A percentile compares a stretch with the other conserved stretches of the same genome.
phyloP scores from a whole-genome alignment of 1,284 basidiomycete species.

The Melampsora americana region DNA sequence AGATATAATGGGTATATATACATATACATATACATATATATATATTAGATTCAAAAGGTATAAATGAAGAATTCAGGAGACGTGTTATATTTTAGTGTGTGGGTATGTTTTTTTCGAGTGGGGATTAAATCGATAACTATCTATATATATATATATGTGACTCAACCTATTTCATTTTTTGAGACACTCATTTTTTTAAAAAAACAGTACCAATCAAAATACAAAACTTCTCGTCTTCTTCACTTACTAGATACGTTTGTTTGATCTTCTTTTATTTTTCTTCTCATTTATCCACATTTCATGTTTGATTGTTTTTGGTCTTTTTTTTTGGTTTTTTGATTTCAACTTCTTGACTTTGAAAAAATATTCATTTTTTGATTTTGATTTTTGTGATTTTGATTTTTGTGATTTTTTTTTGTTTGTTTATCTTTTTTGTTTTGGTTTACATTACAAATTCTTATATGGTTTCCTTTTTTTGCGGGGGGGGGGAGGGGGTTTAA shows the following conservation, averaged over 20 bases:
- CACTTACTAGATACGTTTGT: not conserved
- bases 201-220: not conserved
- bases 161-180: not conserved
- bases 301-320: not conserved
- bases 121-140: not conserved
- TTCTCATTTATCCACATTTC: not conserved
- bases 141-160: not conserved
- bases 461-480: too few species aligned
- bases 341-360: not conserved
- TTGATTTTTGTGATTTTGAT: not conserved
- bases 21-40: too few species aligned
- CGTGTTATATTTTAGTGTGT: not conserved
- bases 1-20: too few species aligned
- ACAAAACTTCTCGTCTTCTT: not conserved
- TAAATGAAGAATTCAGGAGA: too few species aligned
- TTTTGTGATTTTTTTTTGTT: too few species aligned
- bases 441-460: too few species aligned
- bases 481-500: too few species aligned
- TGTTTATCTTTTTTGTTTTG: too few species aligned
- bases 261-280: not conserved
- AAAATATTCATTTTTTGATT: not conserved
- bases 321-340: not conserved
- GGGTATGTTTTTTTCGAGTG: not conserved
- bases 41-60: too few species aligned
- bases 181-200: not conserved